Percentiles rank a stretch among this genome's conserved stretches.
Evolutionary conservation across 257 asterid species (phyloP).

Genomic region (Lithospermum erythrorhizon): DNA sequence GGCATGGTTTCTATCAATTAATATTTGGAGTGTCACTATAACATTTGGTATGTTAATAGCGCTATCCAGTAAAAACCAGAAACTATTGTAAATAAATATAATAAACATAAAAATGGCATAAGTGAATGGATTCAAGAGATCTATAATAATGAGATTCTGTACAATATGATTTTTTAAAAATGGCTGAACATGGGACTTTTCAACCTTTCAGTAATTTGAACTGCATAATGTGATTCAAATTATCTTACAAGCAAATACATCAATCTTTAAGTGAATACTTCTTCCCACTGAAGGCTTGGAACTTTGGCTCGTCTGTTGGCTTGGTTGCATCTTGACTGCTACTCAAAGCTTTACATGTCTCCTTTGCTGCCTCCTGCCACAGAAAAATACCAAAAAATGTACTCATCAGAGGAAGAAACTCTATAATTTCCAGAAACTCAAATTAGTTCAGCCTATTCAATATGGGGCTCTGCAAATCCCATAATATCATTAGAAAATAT

Average conservation of each 20-base stretch:
- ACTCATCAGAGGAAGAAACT: too few relatives aligned
- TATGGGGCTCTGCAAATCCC: too few relatives aligned
- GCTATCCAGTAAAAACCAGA: too few relatives aligned
- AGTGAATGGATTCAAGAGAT: not conserved
- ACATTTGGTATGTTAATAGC: too few relatives aligned
- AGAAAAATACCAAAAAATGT: not conserved
- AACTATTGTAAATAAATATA: too few relatives aligned
- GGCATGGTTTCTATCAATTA: too few relatives aligned
- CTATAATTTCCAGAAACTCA: not conserved
- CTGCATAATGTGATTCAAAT: not conserved
- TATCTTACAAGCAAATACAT: not conserved
- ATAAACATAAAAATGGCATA: not conserved
- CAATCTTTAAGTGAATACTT: constrained; percentile 23
- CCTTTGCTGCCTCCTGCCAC: constrained; percentile 13
- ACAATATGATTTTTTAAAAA: not conserved
- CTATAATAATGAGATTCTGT: not conserved
- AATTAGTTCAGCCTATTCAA: too few relatives aligned
- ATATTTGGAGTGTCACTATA: too few relatives aligned
- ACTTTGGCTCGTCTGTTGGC: constrained; percentile 17
- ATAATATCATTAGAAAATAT: too few relatives aligned
- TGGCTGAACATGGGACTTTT: not conserved
- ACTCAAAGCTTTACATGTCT: not conserved
- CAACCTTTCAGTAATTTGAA: not conserved
- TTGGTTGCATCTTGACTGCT: constrained; percentile 8
- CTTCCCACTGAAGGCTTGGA: constrained; percentile 28